Conservation (phyloP, 192 early-diverging fungal species). For the Coemansia sp. region DNA sequence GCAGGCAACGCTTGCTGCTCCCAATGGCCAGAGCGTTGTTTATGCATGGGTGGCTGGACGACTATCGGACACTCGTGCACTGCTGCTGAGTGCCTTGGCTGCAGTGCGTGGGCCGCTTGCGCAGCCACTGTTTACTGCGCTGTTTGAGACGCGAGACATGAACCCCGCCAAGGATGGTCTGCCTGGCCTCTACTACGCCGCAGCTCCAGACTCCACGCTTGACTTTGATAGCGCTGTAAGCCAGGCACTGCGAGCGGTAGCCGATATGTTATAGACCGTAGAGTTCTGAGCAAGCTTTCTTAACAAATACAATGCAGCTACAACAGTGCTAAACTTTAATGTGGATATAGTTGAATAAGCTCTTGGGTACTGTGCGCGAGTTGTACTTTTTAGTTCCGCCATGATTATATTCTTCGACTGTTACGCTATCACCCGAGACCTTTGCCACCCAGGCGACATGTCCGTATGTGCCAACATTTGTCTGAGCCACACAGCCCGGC, state of each 20-base stretch:
- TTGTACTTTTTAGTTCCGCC: slow-evolving; percentile 6
- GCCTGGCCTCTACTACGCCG: slow-evolving; percentile 6
- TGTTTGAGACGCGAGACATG: slow-evolving; percentile 21
- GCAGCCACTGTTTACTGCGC: slow-evolving; percentile 17
- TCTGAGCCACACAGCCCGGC: slow-evolving; percentile 34
- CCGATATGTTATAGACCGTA: neutral
- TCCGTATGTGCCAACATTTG: slow-evolving; percentile 12
- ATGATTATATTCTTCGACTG: slow-evolving; percentile 48
- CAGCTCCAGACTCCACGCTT: slow-evolving; percentile 11
- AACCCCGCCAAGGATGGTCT: neutral
- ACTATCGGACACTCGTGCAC: neutral
- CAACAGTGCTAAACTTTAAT: slow-evolving; percentile 10
- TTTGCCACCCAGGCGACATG: slow-evolving; percentile 47
- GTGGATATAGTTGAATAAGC: slow-evolving; percentile 37
- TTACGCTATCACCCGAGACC: slow-evolving; percentile 23
- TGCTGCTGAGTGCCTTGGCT: slow-evolving; percentile 16
- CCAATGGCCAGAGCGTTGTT: slow-evolving; percentile 21
- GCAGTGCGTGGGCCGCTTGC: neutral
- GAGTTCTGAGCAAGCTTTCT: no score
- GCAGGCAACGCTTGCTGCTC: slow-evolving; percentile 26
- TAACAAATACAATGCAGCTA: neutral
- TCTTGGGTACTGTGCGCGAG: slow-evolving; percentile 31
- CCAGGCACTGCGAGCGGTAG: slow-evolving; percentile 4
- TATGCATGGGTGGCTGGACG: slow-evolving; percentile 28
- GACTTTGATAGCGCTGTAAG: slow-evolving; percentile 30